Base-by-base conservation (phyloP, 768 basidiomycete genomes). In the Lactarius vividus region DNA sequence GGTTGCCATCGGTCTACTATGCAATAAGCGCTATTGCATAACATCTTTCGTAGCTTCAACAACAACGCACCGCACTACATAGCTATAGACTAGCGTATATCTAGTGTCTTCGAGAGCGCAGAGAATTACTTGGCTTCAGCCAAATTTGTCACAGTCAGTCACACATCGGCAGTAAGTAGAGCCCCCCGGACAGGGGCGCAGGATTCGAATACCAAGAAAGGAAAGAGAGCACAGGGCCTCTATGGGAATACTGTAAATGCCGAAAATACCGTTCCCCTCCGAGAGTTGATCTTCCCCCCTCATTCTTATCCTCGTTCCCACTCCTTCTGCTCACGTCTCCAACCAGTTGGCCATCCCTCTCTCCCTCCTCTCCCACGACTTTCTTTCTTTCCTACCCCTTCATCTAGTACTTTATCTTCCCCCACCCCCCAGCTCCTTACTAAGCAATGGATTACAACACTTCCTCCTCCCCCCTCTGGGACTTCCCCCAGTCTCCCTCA, bases 401-500 rank as follows among this genome's bases (percentile, higher is more conserved):
- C 29, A 9, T 57, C 33, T 31, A 15, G 3, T 28, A 26, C 31
- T 31, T 52, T 46, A 60, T 54, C 31, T 26, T 33, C 31, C 29
- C 29, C 40, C 33, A 40, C 46, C 15, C 23, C 37, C 20, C 35
- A 15, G 57, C 0, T 49, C 5, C 44, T 62, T 63, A 56, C 26
- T 56, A 57, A 62, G 63, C 73, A 68, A 88, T 88, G 86, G 84
- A 85, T 57, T 68, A 72, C 65, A 71, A 83, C 39, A 83, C 78
- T 67, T 76, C 82, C 69, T 69, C 79, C 33, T 76, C 37, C 37
- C 37, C 83, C 49, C 82, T 88, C 74, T 91, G 90, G 89, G 88
- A 90, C 71, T 79, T 88, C 64, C 78, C 75, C 16, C 71, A 68
- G 16, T 69, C 86, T 2, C 76, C 84, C 16, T 74, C 82, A 23